These are phyloP conservation scores for Sporothrix schenckii DNA, from an alignment of 2,329 filamentous ascomycete genomes.

Conservation along the genomic window DNA sequence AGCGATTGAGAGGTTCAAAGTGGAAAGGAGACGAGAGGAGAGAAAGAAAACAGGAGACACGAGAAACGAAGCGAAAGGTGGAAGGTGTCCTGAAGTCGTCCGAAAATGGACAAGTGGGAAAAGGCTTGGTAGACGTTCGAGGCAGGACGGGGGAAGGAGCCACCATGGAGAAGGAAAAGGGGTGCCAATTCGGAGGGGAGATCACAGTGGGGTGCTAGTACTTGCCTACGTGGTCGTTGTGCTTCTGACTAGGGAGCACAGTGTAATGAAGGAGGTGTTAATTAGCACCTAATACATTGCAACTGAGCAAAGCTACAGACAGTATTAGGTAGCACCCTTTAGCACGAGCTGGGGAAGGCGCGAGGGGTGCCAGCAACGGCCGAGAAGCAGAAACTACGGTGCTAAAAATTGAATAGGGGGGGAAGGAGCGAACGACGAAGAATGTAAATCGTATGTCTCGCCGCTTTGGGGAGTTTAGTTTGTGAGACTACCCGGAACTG, in stretches of 20 bases:
- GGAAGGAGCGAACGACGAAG: constrained; percentile 20
- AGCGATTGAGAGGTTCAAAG: constrained; percentile 3
- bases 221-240: neutral
- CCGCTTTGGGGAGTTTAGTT: neutral
- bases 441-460: constrained; percentile 26
- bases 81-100: constrained; percentile 33
- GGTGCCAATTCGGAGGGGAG: constrained; percentile 2
- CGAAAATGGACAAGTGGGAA: constrained; percentile 30
- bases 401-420: constrained; percentile 10
- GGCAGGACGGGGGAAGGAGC: neutral
- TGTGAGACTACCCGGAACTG: too few species aligned
- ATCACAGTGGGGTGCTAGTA: constrained; percentile 28
- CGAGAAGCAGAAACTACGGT: neutral
- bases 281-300: too few species aligned
- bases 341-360: neutral
- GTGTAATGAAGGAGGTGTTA: neutral
- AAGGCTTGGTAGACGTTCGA: constrained; percentile 14
- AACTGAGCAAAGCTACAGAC: too few species aligned
- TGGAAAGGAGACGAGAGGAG: constrained; percentile 18
- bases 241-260: neutral
- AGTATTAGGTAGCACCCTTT: neutral
- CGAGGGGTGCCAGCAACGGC: neutral
- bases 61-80: constrained; percentile 16
- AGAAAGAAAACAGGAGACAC: constrained; percentile 17
- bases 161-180: constrained; percentile 16